Evolutionary conservation across 2,329 filamentous ascomycete species (phyloP).

Genomic region (Aspergillus eucalypticola): DNA sequence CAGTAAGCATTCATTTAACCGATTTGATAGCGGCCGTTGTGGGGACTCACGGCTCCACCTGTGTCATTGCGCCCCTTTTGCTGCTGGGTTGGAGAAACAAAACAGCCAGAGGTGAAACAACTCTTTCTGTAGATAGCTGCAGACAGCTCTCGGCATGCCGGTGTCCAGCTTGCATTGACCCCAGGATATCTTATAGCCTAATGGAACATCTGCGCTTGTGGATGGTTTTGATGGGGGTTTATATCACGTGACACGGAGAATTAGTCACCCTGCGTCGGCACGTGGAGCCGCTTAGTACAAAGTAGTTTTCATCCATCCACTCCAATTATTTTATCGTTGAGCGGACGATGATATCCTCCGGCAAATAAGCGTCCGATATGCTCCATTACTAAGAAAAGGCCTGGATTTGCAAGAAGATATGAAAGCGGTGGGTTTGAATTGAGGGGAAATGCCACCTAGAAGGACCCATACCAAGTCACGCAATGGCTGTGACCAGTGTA

Average conservation of each 20-base stretch:
- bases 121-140: not conserved
- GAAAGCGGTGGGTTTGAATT: not conserved
- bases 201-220: not conserved
- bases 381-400: not conserved
- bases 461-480: constrained; percentile 47
- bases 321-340: no score
- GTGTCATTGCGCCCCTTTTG: not conserved
- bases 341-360: not conserved
- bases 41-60: not conserved
- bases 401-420: not conserved
- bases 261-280: not conserved
- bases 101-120: not conserved
- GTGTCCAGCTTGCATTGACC: not conserved
- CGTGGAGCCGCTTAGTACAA: not conserved
- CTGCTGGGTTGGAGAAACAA: not conserved
- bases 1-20: not conserved
- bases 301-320: no score
- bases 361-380: not conserved
- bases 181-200: not conserved
- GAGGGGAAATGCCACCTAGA: constrained; percentile 37
- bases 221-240: no score
- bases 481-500: constrained; percentile 45
- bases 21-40: not conserved
- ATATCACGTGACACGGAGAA: not conserved
- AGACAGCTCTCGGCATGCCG: not conserved